A percentile compares a stretch with the other conserved stretches of the same genome.
Evolutionary conservation across 202 grass and related monocot species (phyloP).

Genomic region (Bolboschoenoplectus hybrid): DNA sequence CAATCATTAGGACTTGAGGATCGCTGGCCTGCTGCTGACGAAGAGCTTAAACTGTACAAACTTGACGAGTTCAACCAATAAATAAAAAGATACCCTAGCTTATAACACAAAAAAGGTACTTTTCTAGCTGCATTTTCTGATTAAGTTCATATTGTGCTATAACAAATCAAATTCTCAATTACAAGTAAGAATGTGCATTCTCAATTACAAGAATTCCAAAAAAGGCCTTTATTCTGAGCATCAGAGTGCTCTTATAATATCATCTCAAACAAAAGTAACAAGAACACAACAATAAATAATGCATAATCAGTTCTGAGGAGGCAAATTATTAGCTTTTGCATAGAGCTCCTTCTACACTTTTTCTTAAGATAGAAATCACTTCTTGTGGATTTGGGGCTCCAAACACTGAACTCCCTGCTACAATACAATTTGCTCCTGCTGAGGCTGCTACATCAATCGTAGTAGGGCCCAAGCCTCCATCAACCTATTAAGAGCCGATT

Average conservation of each 20-base stretch:
- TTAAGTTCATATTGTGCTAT: background rate
- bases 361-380: slow-evolving; percentile 76
- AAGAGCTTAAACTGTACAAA: background rate
- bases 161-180: background rate
- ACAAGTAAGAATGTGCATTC: background rate
- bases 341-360: slow-evolving; percentile 64
- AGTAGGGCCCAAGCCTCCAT: slow-evolving; percentile 89
- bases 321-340: slow-evolving; percentile 46
- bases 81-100: background rate
- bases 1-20: too few species aligned
- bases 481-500: slow-evolving; percentile 52
- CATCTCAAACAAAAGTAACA: slow-evolving; percentile 12
- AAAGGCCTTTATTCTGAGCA: slow-evolving; percentile 9
- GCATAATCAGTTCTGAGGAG: background rate
- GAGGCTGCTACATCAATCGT: slow-evolving; percentile 74
- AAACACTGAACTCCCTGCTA: slow-evolving; percentile 94
- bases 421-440: slow-evolving; percentile 92
- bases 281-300: background rate
- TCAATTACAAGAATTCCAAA: background rate
- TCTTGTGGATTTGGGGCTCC: slow-evolving; percentile 59
- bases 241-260: background rate
- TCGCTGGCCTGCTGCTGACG: too few species aligned
- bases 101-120: background rate
- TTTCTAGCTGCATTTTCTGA: background rate
- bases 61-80: background rate